These are phyloP conservation scores for Nicotiana obtusifolia DNA, from an alignment of 257 asterid species.

Conservation along the genomic window DNA sequence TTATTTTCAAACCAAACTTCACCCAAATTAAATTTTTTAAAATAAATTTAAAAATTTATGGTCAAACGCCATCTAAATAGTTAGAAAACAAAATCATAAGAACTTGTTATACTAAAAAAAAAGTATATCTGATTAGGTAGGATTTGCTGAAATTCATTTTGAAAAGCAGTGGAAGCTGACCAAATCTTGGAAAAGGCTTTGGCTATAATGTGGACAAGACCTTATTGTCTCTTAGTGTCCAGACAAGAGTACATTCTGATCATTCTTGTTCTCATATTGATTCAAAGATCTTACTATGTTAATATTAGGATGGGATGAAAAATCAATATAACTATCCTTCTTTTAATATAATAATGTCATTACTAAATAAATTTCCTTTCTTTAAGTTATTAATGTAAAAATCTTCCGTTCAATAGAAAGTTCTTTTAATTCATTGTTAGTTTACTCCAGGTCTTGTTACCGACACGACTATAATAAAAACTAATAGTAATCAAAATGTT, in stretches of 20 bases:
- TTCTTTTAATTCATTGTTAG: no score
- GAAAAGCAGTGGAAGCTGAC: constrained; percentile 18
- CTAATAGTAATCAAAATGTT: constrained; percentile 16
- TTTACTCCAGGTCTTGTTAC: no score
- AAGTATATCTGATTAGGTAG: constrained; percentile 16
- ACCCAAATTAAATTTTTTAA: no score
- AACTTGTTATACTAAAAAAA: not conserved
- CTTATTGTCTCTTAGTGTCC: constrained; percentile 46
- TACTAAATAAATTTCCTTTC: not conserved
- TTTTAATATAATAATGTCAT: no score
- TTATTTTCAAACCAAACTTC: no score
- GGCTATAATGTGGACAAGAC: constrained; percentile 33
- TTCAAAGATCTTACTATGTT: not conserved
- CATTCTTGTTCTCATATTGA: constrained; percentile 14
- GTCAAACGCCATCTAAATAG: not conserved
- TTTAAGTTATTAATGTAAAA: no score
- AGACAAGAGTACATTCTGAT: constrained; percentile 51
- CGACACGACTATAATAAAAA: no score
- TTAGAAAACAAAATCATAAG: not conserved
- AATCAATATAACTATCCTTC: not conserved
- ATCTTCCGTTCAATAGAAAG: no score
- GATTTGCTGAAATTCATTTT: constrained; percentile 20
- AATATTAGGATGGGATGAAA: constrained; percentile 12
- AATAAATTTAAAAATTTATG: no score
- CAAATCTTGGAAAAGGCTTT: constrained; percentile 26